phyloP scores from a whole-genome alignment of 257 asterid genomes.

The Solanum ossicruentum region DNA sequence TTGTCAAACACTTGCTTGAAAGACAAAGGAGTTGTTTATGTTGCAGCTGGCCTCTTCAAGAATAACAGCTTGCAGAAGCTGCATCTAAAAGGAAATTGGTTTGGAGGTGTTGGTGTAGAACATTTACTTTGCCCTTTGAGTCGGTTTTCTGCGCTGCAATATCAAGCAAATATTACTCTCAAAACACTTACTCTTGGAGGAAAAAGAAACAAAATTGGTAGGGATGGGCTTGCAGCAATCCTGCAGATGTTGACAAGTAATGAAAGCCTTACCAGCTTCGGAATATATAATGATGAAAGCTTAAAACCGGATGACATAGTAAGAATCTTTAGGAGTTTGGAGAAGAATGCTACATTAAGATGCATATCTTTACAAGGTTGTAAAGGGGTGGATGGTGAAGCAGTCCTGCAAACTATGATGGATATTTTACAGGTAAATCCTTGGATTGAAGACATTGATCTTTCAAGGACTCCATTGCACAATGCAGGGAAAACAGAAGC shows the following conservation, averaged over 20 bases:
- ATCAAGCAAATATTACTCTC: slow-evolving; percentile 51
- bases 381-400: slow-evolving; percentile 69
- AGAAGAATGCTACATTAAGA: slow-evolving; percentile 49
- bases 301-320: slow-evolving; percentile 36
- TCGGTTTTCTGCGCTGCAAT: slow-evolving; percentile 61
- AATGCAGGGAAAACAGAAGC: slow-evolving; percentile 47
- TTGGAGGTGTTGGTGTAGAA: slow-evolving; percentile 57
- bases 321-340: slow-evolving; percentile 51
- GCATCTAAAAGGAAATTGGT: slow-evolving; percentile 50
- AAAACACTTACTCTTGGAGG: slow-evolving; percentile 63
- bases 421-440: slow-evolving; percentile 68
- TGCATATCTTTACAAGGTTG: slow-evolving; percentile 57
- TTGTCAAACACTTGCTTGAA: slow-evolving; percentile 52
- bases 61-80: slow-evolving; percentile 50
- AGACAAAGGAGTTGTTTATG: slow-evolving; percentile 58
- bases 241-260: slow-evolving; percentile 55
- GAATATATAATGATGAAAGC: slow-evolving; percentile 56
- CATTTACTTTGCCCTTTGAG: slow-evolving; percentile 83
- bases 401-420: slow-evolving; percentile 41
- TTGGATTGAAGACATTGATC: slow-evolving; percentile 72
- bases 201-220: slow-evolving; percentile 49
- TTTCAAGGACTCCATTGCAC: slow-evolving; percentile 55
- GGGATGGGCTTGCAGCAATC: slow-evolving; percentile 53
- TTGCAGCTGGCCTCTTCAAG: slow-evolving; percentile 78
- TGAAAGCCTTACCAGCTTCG: slow-evolving; percentile 34